Conservation (phyloP, 1,284 basidiomycete species). For the Pyrrhoderma lamaoense region DNA sequence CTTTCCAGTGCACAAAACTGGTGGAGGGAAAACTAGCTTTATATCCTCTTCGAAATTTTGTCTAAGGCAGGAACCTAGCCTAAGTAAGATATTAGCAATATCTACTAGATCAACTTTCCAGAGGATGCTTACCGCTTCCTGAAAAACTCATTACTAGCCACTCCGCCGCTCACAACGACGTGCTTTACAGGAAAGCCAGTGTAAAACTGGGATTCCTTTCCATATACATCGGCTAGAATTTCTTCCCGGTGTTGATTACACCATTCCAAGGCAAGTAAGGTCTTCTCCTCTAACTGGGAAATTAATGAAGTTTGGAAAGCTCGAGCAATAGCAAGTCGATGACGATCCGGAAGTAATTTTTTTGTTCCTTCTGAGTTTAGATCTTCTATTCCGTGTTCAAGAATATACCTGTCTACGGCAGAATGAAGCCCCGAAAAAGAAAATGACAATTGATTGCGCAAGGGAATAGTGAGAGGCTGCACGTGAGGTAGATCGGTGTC, state of each 20-base stretch:
- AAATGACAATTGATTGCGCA: conserved; percentile 55
- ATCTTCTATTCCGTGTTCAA: background rate
- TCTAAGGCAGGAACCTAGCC: conserved; percentile 28
- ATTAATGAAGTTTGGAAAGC: conserved; percentile 71
- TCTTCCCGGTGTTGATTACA: conserved; percentile 25
- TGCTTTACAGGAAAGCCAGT: conserved; percentile 39
- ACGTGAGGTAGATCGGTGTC: conserved; percentile 24
- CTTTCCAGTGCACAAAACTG: conserved; percentile 74
- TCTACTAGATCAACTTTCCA: conserved; percentile 4
- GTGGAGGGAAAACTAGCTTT: conserved; percentile 59
- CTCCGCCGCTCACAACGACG: conserved; percentile 84
- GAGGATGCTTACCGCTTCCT: conserved; percentile 44
- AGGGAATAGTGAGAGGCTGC: conserved; percentile 29
- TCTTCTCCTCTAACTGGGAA: conserved; percentile 69
- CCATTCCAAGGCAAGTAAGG: conserved; percentile 51
- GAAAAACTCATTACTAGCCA: conserved; percentile 76
- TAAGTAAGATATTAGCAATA: conserved; percentile 5
- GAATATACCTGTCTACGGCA: conserved; percentile 48
- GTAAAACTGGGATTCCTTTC: background rate
- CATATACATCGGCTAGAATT: background rate
- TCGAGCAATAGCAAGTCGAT: conserved; percentile 47
- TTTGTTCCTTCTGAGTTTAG: conserved; percentile 20
- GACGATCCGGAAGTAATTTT: conserved; percentile 25
- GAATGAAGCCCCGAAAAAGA: conserved; percentile 74
- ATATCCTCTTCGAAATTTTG: conserved; percentile 29